Conservation (phyloP, 2,329 filamentous ascomycete species). For the Madurella mycetomatis region DNA sequence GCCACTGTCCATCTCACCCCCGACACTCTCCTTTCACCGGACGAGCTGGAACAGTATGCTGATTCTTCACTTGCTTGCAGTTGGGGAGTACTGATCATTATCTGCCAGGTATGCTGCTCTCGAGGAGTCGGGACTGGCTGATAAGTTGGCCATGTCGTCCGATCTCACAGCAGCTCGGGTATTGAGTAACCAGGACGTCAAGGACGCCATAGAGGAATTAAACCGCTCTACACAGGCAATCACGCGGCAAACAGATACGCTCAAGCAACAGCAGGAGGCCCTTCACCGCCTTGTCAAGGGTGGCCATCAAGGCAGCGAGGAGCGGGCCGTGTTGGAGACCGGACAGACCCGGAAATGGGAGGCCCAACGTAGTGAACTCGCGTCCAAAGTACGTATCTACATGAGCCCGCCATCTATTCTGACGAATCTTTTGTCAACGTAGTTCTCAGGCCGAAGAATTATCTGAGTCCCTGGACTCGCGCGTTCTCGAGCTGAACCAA, state of each 20-base stretch:
- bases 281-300: constrained; percentile 49
- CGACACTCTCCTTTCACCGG: constrained; percentile 50
- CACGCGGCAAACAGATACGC: constrained; percentile 56
- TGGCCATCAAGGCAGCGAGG: constrained; percentile 33
- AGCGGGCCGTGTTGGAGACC: constrained; percentile 34
- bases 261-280: constrained; percentile 60
- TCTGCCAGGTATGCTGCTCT: constrained; percentile 45
- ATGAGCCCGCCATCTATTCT: neutral
- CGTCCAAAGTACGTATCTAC: constrained; percentile 35
- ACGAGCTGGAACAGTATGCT: constrained; percentile 51
- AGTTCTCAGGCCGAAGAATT: constrained; percentile 43
- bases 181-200: constrained; percentile 56
- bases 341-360: constrained; percentile 37
- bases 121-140: constrained; percentile 45
- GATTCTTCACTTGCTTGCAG: neutral
- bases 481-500: constrained; percentile 47
- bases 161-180: constrained; percentile 47
- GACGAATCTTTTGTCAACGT: neutral
- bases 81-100: constrained; percentile 16
- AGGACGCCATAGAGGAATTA: constrained; percentile 59
- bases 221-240: constrained; percentile 60
- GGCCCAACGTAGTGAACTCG: constrained; percentile 39
- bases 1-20: constrained; percentile 42
- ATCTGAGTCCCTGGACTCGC: constrained; percentile 43
- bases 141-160: constrained; percentile 40